Evolutionary conservation across 495 filamentous ascomycete species (phyloP).

Genomic region (Talaromyces nanjingensis): DNA sequence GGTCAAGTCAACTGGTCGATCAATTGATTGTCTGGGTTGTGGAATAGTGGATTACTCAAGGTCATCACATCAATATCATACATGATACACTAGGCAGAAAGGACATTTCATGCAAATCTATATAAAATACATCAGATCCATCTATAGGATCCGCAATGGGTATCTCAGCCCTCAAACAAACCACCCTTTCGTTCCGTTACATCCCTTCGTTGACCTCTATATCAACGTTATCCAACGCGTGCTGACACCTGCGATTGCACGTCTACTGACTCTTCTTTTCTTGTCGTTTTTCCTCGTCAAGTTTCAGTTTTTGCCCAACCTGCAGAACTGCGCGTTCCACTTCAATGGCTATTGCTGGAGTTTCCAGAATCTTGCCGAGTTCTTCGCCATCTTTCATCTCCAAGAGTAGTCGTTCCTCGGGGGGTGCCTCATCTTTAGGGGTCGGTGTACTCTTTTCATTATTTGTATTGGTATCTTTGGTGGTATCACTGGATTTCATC

Average conservation of each 20-base stretch:
- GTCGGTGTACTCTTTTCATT: not conserved
- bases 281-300: not conserved
- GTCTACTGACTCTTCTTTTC: not conserved
- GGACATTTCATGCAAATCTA: not conserved
- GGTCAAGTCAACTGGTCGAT: no score
- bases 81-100: not conserved
- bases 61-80: not conserved
- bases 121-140: not conserved
- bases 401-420: constrained; percentile 53
- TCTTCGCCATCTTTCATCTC: constrained; percentile 49
- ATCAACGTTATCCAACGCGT: not conserved
- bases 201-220: not conserved
- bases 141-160: not conserved
- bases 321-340: constrained; percentile 85
- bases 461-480: not conserved
- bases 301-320: constrained; percentile 61
- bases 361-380: constrained; percentile 62
- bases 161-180: not conserved
- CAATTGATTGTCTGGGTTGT: not conserved
- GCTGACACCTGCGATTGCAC: not conserved
- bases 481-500: not conserved
- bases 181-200: not conserved
- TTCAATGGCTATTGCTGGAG: constrained; percentile 81
- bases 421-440: constrained; percentile 26
- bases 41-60: not conserved